Evolutionary conservation across 257 asterid genomes (phyloP).

Genomic region (Hygrophila difformis): DNA sequence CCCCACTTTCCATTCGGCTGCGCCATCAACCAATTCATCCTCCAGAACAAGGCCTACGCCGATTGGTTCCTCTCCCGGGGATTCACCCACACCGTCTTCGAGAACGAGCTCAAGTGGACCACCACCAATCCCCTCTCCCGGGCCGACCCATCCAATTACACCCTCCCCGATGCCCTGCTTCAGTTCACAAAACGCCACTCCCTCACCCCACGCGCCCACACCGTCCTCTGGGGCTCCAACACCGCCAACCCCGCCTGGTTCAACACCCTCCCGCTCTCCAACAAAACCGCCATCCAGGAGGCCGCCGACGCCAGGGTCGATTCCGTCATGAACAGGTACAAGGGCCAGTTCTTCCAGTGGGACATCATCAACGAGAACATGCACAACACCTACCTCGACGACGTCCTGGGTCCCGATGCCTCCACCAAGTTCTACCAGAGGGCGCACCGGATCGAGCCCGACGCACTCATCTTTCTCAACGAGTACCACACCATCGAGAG

Average conservation of each 20-base stretch:
- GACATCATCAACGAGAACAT: conserved; percentile 33
- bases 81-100: conserved; percentile 25
- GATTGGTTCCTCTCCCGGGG: conserved; percentile 17
- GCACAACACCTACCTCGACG: conserved; percentile 6
- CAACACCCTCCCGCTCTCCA: neutral
- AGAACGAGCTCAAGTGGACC: conserved; percentile 24
- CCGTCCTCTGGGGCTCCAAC: conserved; percentile 19
- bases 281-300: neutral
- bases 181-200: conserved; percentile 5
- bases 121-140: neutral
- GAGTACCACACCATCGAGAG: conserved; percentile 26
- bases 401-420: conserved; percentile 5
- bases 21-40: conserved; percentile 11
- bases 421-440: conserved; percentile 6
- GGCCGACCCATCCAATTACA: conserved; percentile 6
- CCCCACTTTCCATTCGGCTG: conserved; percentile 22
- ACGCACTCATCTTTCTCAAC: conserved; percentile 21
- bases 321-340: conserved; percentile 16
- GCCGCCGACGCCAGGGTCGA: neutral
- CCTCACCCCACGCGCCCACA: conserved; percentile 27
- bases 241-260: conserved; percentile 10
- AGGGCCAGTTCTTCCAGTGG: conserved; percentile 26
- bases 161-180: conserved; percentile 17
- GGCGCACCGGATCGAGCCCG: conserved; percentile 20
- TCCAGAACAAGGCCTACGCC: conserved; percentile 9